Percentiles rank a stretch among this genome's conserved stretches.
phyloP scores from a whole-genome alignment of 2,329 filamentous ascomycete species.

The Exophiala spinifera region DNA sequence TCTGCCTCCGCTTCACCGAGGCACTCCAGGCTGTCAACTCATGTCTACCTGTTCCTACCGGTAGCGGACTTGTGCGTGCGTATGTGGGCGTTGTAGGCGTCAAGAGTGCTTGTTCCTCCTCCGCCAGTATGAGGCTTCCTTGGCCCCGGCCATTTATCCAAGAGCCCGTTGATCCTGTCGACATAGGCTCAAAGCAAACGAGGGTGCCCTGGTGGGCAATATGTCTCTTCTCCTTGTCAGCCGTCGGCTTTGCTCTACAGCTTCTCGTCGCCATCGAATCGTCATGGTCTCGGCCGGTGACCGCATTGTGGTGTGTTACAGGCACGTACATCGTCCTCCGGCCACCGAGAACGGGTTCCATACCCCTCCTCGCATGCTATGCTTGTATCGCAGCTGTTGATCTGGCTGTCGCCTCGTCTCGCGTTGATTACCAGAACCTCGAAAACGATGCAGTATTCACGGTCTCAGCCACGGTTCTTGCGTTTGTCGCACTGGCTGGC shows the following conservation, averaged over 20 bases:
- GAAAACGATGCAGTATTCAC: conserved; percentile 4
- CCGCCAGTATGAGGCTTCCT: not conserved
- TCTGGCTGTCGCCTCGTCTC: conserved; percentile 4
- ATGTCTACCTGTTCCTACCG: too few relatives aligned
- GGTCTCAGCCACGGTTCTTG: conserved; percentile 5
- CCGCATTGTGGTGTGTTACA: conserved; percentile 15
- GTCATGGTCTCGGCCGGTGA: conserved; percentile 10
- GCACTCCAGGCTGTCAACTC: too few relatives aligned
- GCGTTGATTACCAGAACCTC: conserved; percentile 8
- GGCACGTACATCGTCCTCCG: conserved; percentile 4
- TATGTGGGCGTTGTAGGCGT: not conserved
- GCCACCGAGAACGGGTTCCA: conserved; percentile 19
- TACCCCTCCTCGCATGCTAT: conserved; percentile 14
- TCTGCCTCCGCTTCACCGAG: too few relatives aligned
- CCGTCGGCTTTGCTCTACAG: conserved; percentile 15
- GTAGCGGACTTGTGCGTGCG: not conserved
- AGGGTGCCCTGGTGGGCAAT: conserved; percentile 9
- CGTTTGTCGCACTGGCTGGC: conserved; percentile 44
- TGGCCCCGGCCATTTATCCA: conserved; percentile 25
- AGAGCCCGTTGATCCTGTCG: conserved; percentile 12
- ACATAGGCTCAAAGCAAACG: conserved; percentile 1
- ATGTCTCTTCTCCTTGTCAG: conserved; percentile 16
- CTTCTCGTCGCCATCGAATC: conserved; percentile 9
- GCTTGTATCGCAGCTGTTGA: conserved; percentile 5
- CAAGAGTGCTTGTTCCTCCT: not conserved